Conservation (phyloP, 768 basidiomycete genomes). For the Pleurotus salmoneostramineus region DNA sequence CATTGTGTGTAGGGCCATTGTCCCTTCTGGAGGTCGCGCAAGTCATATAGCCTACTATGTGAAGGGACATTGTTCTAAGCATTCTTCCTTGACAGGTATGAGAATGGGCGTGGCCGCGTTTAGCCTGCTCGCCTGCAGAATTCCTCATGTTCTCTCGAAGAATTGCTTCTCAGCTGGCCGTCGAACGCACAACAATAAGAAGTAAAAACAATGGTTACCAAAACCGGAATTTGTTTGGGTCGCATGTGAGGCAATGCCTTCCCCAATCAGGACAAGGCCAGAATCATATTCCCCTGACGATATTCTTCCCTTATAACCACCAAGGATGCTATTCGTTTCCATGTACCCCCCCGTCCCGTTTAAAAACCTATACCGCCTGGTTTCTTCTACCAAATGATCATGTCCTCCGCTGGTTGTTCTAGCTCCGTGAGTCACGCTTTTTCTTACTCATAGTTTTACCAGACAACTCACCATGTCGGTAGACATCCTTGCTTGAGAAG, state of each 20-base stretch:
- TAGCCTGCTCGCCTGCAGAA: no score
- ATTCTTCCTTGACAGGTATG: not conserved
- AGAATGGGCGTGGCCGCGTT: not conserved
- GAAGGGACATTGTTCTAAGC: slow-evolving; percentile 5
- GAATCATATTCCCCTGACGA: slow-evolving; percentile 9
- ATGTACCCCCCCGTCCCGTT: slow-evolving; percentile 1
- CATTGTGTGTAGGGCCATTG: not conserved
- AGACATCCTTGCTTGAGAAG: slow-evolving; percentile 6
- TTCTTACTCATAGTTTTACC: not conserved
- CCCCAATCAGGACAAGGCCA: slow-evolving; percentile 8
- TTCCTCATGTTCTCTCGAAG: no score
- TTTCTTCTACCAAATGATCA: not conserved
- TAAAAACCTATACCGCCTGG: not conserved
- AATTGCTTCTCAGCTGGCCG: slow-evolving; percentile 1
- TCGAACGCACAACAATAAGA: not conserved
- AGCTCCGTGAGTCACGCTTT: slow-evolving; percentile 2
- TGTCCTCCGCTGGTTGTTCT: slow-evolving; percentile 8
- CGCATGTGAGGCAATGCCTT: slow-evolving; percentile 5
- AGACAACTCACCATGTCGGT: not conserved
- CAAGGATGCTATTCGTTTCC: slow-evolving; percentile 1
- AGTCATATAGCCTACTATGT: not conserved
- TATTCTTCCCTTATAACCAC: slow-evolving; percentile 4
- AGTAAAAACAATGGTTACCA: slow-evolving; percentile 5
- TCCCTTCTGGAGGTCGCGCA: not conserved
- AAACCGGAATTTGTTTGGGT: not conserved